Evolutionary conservation across 75 land plant species (phyloP).

Genomic region (Pinus albicaulis): DNA sequence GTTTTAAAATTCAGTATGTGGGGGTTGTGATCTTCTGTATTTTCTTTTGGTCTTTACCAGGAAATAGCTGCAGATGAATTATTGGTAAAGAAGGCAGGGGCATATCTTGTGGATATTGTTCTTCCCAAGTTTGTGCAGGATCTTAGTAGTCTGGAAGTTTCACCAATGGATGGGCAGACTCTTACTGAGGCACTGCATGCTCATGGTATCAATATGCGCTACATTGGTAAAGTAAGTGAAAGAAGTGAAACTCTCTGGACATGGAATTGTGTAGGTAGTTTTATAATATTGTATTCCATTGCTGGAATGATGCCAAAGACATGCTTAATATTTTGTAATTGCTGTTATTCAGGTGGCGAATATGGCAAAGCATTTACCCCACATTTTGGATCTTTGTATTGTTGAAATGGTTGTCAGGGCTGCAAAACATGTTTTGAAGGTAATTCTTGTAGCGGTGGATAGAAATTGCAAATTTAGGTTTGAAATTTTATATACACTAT

Average conservation of each 20-base stretch:
- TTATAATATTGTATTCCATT: slow-evolving; percentile 2
- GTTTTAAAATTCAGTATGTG: not conserved
- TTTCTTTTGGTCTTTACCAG: slow-evolving; percentile 30
- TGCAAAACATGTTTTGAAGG: slow-evolving; percentile 95
- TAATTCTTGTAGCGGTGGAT: slow-evolving; percentile 8
- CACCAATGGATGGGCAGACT: slow-evolving; percentile 99
- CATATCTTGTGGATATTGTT: slow-evolving; percentile 67
- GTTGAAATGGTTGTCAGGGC: slow-evolving; percentile 86
- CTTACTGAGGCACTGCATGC: slow-evolving; percentile 98
- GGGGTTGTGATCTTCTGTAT: not conserved
- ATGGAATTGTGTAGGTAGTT: not conserved
- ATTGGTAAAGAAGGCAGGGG: slow-evolving; percentile 68
- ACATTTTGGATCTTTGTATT: slow-evolving; percentile 83
- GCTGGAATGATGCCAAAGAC: not conserved
- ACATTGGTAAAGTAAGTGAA: slow-evolving; percentile 80
- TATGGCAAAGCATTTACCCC: slow-evolving; percentile 81
- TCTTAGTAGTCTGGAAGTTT: slow-evolving; percentile 86
- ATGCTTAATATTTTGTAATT: not conserved
- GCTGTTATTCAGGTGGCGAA: slow-evolving; percentile 66
- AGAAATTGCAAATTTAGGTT: not conserved
- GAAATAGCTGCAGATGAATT: slow-evolving; percentile 92
- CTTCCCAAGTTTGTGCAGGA: slow-evolving; percentile 88
- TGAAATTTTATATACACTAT: not conserved
- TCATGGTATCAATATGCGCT: slow-evolving; percentile 95
- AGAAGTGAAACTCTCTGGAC: not conserved